phyloP scores from a whole-genome alignment of 2,329 filamentous ascomycete species.

The Talaromyces sp. region DNA sequence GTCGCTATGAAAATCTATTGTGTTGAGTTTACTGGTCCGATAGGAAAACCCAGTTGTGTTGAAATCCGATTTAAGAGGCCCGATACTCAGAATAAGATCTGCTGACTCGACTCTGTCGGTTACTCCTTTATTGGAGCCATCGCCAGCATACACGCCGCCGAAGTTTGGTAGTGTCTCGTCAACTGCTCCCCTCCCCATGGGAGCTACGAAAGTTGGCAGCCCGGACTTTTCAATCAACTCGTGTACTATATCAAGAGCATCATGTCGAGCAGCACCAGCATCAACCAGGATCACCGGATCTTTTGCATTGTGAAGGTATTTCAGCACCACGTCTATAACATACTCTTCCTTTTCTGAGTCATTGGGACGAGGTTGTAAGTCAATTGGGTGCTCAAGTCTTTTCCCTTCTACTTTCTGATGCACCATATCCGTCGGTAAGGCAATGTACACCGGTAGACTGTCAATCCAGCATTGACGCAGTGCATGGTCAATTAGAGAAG shows the following conservation, averaged over 20 bases:
- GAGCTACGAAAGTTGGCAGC: conserved; percentile 73
- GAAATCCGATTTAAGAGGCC: conserved; percentile 38
- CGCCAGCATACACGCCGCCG: conserved; percentile 77
- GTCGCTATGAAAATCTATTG: conserved; percentile 74
- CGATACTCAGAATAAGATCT: conserved; percentile 36
- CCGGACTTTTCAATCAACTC: conserved; percentile 64
- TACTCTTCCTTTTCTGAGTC: conserved; percentile 66
- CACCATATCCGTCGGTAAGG: conserved; percentile 53
- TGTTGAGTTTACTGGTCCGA: conserved; percentile 66
- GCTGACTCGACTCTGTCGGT: conserved; percentile 31
- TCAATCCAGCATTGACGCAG: conserved; percentile 47
- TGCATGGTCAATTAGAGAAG: conserved; percentile 47
- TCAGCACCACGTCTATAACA: conserved; percentile 67
- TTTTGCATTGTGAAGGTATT: conserved; percentile 64
- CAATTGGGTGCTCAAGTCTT: conserved; percentile 60
- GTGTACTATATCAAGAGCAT: conserved; percentile 64
- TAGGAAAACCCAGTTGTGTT: conserved; percentile 69
- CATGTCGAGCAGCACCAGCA: conserved; percentile 70
- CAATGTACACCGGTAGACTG: conserved; percentile 51
- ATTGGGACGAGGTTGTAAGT: conserved; percentile 59
- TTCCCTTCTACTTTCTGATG: conserved; percentile 66
- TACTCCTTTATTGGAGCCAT: conserved; percentile 54
- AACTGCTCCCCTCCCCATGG: conserved; percentile 79
- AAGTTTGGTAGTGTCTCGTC: conserved; percentile 67
- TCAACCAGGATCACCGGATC: conserved; percentile 73